Evolutionary conservation across 2,329 filamentous ascomycete species (phyloP).

Genomic region (Mycosphaerella sp.): DNA sequence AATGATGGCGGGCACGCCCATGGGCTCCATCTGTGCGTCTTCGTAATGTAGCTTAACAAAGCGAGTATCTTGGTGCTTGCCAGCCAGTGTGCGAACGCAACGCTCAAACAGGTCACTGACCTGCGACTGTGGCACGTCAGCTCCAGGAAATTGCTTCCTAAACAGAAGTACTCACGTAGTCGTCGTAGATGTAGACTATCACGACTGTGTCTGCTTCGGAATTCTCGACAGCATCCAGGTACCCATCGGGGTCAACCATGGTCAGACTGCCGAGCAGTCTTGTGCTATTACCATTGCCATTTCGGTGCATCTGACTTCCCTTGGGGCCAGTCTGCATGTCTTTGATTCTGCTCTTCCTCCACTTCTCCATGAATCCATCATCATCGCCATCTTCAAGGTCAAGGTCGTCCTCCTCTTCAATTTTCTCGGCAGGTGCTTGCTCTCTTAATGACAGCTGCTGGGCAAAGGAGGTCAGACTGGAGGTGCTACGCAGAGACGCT

Average conservation of each 20-base stretch:
- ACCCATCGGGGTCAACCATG: slow-evolving; percentile 81
- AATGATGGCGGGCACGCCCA: slow-evolving; percentile 77
- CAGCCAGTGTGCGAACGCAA: slow-evolving; percentile 68
- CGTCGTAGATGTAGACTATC: slow-evolving; percentile 88
- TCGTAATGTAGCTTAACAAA: slow-evolving; percentile 89
- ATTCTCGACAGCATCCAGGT: slow-evolving; percentile 94
- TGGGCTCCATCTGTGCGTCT: slow-evolving; percentile 89
- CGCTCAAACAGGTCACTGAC: slow-evolving; percentile 73
- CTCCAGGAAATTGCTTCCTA: background rate
- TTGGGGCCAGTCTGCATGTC: slow-evolving; percentile 60
- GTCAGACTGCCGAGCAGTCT: slow-evolving; percentile 73
- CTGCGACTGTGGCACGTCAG: slow-evolving; percentile 54
- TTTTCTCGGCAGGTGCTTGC: slow-evolving; percentile 19
- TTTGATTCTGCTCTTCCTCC: slow-evolving; percentile 71
- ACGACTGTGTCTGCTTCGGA: slow-evolving; percentile 74
- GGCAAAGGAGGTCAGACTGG: slow-evolving; percentile 15
- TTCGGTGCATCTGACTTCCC: slow-evolving; percentile 54
- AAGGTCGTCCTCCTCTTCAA: slow-evolving; percentile 43
- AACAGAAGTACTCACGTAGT: slow-evolving; percentile 55
- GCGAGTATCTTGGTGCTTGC: slow-evolving; percentile 62
- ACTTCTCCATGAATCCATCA: slow-evolving; percentile 73
- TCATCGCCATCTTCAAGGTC: slow-evolving; percentile 61
- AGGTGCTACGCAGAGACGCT: slow-evolving; percentile 23
- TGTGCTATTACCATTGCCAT: slow-evolving; percentile 40
- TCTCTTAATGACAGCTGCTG: slow-evolving; percentile 15